Evolutionary conservation across 306 rosid species (phyloP).

Genomic region (Citrullus mucosospermus): DNA sequence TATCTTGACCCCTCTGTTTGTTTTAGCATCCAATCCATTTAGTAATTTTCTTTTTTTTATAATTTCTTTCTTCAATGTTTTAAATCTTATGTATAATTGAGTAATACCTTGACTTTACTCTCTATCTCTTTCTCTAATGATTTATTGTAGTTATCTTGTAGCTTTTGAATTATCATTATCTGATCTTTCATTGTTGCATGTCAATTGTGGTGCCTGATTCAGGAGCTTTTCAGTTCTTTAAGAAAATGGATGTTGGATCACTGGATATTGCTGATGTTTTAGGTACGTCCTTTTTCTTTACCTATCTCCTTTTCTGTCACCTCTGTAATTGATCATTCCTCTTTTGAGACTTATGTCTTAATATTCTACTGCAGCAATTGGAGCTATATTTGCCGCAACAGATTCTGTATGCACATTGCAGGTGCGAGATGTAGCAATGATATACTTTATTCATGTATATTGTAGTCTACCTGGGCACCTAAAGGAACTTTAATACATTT

Average conservation of each 20-base stretch:
- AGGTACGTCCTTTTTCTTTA: slow-evolving; percentile 31
- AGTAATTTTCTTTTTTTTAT: background rate
- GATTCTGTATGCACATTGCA: slow-evolving; percentile 99
- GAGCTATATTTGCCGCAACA: slow-evolving; percentile 94
- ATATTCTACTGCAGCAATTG: slow-evolving; percentile 57
- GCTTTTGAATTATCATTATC: background rate
- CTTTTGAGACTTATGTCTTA: slow-evolving; percentile 1
- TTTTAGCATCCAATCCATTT: background rate
- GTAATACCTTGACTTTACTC: background rate
- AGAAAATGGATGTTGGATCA: slow-evolving; percentile 53
- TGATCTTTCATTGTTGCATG: background rate
- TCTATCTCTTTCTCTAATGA: background rate
- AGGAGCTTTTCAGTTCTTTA: slow-evolving; percentile 59
- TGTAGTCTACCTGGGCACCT: slow-evolving; percentile 5
- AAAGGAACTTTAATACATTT: slow-evolving; percentile 11
- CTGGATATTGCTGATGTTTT: slow-evolving; percentile 64
- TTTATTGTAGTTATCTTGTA: background rate
- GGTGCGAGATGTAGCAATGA: slow-evolving; percentile 32
- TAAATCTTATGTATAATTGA: background rate
- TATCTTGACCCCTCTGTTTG: too few relatives aligned
- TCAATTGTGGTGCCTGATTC: slow-evolving; percentile 29
- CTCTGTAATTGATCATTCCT: background rate
- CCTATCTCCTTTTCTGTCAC: background rate
- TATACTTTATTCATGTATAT: background rate
- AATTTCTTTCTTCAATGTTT: background rate